Base-by-base conservation (phyloP, 768 basidiomycete species). In the Dendrothele bispora region DNA sequence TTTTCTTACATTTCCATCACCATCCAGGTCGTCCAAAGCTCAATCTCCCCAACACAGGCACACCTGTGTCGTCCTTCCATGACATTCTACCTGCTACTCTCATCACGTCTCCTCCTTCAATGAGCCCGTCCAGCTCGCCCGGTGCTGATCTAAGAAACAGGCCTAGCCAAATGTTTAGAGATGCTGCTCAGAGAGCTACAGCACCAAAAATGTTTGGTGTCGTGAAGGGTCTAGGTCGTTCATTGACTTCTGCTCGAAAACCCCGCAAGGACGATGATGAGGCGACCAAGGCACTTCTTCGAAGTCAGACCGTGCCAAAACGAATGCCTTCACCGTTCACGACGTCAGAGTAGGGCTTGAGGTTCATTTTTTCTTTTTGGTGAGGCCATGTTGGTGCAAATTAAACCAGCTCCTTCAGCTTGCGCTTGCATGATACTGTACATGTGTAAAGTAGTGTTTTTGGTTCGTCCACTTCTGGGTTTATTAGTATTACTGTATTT, bases 61-160 rank as follows among this genome's bases (percentile, higher is more conserved):
- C 41, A n/a, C 58, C 61, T 1, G 50, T 61, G 30, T 58, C 63
- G 38, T 73, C 75, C 4, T 80, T 80, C 53, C 63, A 65, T 30
- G 75, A 79, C 32, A 71, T 81, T 17, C 63, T 81, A 8, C 75
- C 79, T 2, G 44, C 72, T 4, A 55, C 65, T 7, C 63, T 71
- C n/a, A 79, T 82, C 48, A 67, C 77, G 3, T 59, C 73, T 0
- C 64, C 74, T 6, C 62, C 64, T 2, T 52, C 64, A 24, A 63
- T 67, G 5, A 46, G 49, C 4, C 34, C 46, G 15, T 21, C 41
- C 20, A 29, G 41, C 27, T 43, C 41, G 18, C 18, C 5, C 27
- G 1, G 26, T 14, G 14, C 22, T 20, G 15, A n/a, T 10, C 10
- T 32, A 10, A 32, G 30, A n/a, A n/a, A 18, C 42, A 11, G 26